Conservation (phyloP, 1,139 yeast species). For the Yamadazyma sp. region DNA sequence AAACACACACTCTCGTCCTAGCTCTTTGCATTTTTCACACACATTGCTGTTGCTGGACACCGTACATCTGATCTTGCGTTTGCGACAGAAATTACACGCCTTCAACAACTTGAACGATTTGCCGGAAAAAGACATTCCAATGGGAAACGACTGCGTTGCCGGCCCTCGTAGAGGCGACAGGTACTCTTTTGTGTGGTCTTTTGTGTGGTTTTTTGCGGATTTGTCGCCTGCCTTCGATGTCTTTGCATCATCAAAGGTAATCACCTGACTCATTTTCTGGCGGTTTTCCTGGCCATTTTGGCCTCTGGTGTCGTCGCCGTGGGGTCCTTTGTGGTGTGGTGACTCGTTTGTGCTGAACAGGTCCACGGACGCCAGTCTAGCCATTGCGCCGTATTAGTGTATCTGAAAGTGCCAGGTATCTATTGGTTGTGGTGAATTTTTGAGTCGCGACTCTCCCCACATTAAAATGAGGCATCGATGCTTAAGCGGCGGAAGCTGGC, state of each 20-base stretch:
- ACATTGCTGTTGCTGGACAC: constrained; percentile 8
- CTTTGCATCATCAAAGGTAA: neutral
- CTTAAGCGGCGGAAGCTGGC: neutral
- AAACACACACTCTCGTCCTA: constrained; percentile 18
- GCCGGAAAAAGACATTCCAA: constrained; percentile 4
- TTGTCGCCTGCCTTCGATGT: too few species aligned
- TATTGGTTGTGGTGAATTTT: too few species aligned
- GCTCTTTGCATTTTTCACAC: constrained; percentile 20
- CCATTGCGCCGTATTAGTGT: too few species aligned
- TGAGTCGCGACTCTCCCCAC: too few species aligned
- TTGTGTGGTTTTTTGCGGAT: too few species aligned
- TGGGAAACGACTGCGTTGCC: neutral
- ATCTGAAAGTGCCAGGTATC: too few species aligned
- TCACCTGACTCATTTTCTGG: neutral
- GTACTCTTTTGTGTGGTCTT: neutral
- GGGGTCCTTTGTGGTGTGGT: too few species aligned
- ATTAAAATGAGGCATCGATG: neutral
- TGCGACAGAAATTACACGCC: constrained; percentile 21
- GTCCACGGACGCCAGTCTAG: neutral
- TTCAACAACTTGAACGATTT: constrained; percentile 18
- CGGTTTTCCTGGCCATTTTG: too few species aligned
- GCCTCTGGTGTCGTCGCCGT: too few species aligned
- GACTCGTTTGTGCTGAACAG: neutral
- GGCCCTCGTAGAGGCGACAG: neutral
- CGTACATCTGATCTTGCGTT: constrained; percentile 21